Percentiles rank a stretch among this genome's conserved stretches.
These are phyloP conservation scores for Dioszegia aurantiaca DNA, from an alignment of 768 basidiomycete genomes.

Conservation along the genomic window DNA sequence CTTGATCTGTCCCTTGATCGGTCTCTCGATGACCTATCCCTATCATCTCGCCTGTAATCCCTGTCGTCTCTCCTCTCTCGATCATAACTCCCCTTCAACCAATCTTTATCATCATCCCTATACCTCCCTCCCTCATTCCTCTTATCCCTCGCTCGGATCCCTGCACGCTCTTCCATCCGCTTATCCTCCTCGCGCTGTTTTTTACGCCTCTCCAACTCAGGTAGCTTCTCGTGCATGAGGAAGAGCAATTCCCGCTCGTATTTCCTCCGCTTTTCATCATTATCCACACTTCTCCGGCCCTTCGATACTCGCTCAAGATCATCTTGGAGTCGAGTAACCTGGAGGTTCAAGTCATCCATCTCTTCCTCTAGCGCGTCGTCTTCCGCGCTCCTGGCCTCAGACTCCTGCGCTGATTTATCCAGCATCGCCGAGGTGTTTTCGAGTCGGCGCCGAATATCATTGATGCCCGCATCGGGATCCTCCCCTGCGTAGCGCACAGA, in stretches of 20 bases:
- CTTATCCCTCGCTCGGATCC: constrained; percentile 73
- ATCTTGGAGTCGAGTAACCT: constrained; percentile 80
- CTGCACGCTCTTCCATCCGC: constrained; percentile 73
- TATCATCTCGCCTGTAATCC: constrained; percentile 52
- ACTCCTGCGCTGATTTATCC: constrained; percentile 68
- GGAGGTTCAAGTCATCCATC: constrained; percentile 77
- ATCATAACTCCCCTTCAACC: constrained; percentile 49
- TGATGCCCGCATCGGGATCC: constrained; percentile 64
- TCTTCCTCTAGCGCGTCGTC: constrained; percentile 91
- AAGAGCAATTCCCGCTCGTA: constrained; percentile 82
- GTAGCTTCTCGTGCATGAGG: constrained; percentile 85
- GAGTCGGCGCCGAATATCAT: constrained; percentile 81
- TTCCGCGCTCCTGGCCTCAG: constrained; percentile 64
- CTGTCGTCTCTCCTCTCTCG: constrained; percentile 54
- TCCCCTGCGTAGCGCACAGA: constrained; percentile 71
- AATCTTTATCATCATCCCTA: constrained; percentile 31
- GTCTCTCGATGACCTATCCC: constrained; percentile 43
- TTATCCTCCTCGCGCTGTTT: constrained; percentile 72
- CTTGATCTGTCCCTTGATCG: constrained; percentile 50
- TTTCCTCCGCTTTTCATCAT: constrained; percentile 79
- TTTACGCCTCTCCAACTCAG: constrained; percentile 81
- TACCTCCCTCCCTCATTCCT: constrained; percentile 64
- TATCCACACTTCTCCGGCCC: constrained; percentile 66
- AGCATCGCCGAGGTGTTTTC: constrained; percentile 75
- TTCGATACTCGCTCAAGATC: constrained; percentile 83